Base-by-base conservation (phyloP, 164 flowering plant genomes). In the Umbilicus rupestris region DNA sequence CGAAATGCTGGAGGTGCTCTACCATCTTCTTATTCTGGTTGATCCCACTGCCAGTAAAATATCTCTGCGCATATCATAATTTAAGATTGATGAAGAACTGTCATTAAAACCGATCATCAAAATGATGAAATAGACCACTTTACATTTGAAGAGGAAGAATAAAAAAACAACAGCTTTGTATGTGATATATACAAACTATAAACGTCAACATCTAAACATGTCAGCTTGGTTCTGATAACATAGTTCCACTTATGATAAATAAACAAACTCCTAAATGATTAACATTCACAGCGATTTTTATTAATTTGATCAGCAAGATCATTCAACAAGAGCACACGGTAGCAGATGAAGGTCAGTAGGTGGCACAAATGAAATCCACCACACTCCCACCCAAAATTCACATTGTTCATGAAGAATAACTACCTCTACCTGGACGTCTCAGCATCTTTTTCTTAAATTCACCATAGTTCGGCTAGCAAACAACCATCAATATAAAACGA, bases 11-110 rank as follows among this genome's bases (percentile, higher is more conserved):
- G 82, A 94, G 75, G 64, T 86, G 69, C 65, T 79, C 82, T 74
- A 91, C 89, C 83, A 91, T 81, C 24, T 59, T 82, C 66, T 85
- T 88, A 74, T 83, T 91, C 73, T 71, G 80, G 11, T 7, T 22
- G 24, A 47, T 47, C 8, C 26, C 55, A 47, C 55, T 47, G n/a
- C 55, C 55, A 47, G 26, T 47, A 47, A 47, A 47, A 47, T 47
- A 47, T 47, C 55, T 47, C 55, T 47, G 55, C 55, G 7, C 19
- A 47, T 5, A 47, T 20, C 55, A 47, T 47, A 47, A n/a, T 7
- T 1, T 47, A n/a, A 47, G 55, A 47, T 5, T n/a, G n/a, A n/a
- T n/a, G 7, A 6, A 22, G 8, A 47, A 4, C 2, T 7, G n/a
- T 47, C 19, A n/a, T 47, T 5, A 4, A 47, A 47, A 47, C 6